Evolutionary conservation across 495 filamentous ascomycete genomes (phyloP).

Genomic region (Penicillium paradoxum): DNA sequence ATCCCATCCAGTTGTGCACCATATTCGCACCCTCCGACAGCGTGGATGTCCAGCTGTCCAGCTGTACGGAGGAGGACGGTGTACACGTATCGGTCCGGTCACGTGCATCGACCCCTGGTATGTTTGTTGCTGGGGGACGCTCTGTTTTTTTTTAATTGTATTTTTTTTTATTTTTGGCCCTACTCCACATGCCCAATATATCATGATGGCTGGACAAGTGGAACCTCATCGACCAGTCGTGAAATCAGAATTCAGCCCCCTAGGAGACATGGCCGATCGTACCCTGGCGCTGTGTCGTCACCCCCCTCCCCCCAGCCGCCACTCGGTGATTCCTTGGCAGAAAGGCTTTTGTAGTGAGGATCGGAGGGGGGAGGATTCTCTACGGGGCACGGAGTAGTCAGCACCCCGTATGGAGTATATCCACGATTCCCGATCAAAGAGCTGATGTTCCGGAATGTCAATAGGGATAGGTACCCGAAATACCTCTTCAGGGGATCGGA

Average conservation of each 20-base stretch:
- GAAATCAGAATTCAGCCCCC: conserved; percentile 11
- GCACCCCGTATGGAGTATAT: background rate
- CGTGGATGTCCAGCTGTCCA: no score
- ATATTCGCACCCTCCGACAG: no score
- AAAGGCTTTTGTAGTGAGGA: background rate
- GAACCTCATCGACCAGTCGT: background rate
- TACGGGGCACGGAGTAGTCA: no score
- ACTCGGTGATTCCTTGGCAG: conserved; percentile 4
- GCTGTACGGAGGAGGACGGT: no score
- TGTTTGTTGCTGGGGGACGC: background rate
- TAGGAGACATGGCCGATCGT: conserved; percentile 16
- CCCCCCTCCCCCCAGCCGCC: conserved; percentile 3
- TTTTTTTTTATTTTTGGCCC: background rate
- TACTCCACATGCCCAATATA: conserved; percentile 5
- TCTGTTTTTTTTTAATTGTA: background rate
- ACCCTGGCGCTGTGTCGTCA: conserved; percentile 18
- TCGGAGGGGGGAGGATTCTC: no score
- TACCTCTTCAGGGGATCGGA: background rate
- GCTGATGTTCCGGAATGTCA: background rate
- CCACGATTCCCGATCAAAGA: background rate
- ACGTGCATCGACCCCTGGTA: no score
- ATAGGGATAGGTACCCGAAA: conserved; percentile 6
- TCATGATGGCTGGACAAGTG: conserved; percentile 2
- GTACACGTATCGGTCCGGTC: no score
- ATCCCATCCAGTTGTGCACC: no score